These are phyloP conservation scores for Jamesozyma rosinii DNA, from an alignment of 805 yeast species.

Conservation along the genomic window DNA sequence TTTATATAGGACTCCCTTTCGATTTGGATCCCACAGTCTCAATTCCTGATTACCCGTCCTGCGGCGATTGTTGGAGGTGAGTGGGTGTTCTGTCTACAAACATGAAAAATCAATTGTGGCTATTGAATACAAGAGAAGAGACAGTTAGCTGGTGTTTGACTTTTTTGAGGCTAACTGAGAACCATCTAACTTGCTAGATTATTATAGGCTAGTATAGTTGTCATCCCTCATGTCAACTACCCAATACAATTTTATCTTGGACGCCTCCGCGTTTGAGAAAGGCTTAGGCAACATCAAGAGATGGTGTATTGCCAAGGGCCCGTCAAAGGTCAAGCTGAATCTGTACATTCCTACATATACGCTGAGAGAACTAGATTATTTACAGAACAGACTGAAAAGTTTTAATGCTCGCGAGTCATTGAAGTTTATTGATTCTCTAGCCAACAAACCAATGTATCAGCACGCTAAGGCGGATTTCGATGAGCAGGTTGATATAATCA, in stretches of 20 bases:
- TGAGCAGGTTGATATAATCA: conserved; percentile 22
- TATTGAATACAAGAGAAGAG: no score
- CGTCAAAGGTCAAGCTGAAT: conserved; percentile 29
- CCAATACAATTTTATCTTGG: conserved; percentile 42
- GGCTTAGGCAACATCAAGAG: conserved; percentile 60
- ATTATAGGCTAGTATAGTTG: no score
- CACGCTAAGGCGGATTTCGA: conserved; percentile 5
- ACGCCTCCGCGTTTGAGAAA: conserved; percentile 57
- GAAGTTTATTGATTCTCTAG: conserved; percentile 44
- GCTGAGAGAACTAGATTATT: conserved; percentile 49
- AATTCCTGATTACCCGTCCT: no score
- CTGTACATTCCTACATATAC: conserved; percentile 45
- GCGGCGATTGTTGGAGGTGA: no score
- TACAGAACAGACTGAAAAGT: conserved; percentile 46
- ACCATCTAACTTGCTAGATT: no score
- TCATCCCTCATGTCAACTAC: not conserved
- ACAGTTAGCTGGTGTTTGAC: no score
- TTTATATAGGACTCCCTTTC: no score
- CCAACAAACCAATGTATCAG: conserved; percentile 1
- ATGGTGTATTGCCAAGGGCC: conserved; percentile 38
- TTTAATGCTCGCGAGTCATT: conserved; percentile 60
- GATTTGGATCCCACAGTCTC: no score
- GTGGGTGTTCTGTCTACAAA: no score
- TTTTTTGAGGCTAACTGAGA: no score
- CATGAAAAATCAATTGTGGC: no score